These are phyloP conservation scores for Citrus reticulata DNA, from an alignment of 345 rosid species.

Conservation along the genomic window DNA sequence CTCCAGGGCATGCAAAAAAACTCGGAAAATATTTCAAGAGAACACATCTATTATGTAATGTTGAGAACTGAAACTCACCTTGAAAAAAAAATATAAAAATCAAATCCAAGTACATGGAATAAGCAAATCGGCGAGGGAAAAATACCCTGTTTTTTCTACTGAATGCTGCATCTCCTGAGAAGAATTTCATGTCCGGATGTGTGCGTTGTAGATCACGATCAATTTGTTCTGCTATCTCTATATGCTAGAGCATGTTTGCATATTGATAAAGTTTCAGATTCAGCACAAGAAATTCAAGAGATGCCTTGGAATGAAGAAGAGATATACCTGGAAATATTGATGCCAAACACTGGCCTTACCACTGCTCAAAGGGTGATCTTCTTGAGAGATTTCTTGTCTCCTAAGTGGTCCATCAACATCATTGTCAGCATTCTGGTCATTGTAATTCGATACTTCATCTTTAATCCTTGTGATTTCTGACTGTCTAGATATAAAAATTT, in stretches of 20 bases:
- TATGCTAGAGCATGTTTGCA: slow-evolving; percentile 37
- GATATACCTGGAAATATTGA: slow-evolving; percentile 57
- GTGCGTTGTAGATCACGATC: slow-evolving; percentile 71
- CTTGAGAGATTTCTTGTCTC: slow-evolving; percentile 54
- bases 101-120: background rate
- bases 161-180: slow-evolving; percentile 52
- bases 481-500: slow-evolving; percentile 53
- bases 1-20: background rate
- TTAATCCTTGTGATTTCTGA: slow-evolving; percentile 33
- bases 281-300: background rate
- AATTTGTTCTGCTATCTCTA: slow-evolving; percentile 65
- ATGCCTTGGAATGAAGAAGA: background rate
- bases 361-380: slow-evolving; percentile 69
- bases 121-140: background rate
- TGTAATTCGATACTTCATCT: slow-evolving; percentile 23
- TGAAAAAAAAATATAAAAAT: background rate
- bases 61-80: background rate
- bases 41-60: no score
- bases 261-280: slow-evolving; percentile 8
- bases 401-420: slow-evolving; percentile 50
- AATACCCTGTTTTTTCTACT: slow-evolving; percentile 56
- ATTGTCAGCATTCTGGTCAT: slow-evolving; percentile 26
- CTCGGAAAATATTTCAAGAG: background rate
- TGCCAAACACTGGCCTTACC: slow-evolving; percentile 64
- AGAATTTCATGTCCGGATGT: slow-evolving; percentile 69